phyloP scores from a whole-genome alignment of 768 basidiomycete species.

The Floccularia luteovirens region DNA sequence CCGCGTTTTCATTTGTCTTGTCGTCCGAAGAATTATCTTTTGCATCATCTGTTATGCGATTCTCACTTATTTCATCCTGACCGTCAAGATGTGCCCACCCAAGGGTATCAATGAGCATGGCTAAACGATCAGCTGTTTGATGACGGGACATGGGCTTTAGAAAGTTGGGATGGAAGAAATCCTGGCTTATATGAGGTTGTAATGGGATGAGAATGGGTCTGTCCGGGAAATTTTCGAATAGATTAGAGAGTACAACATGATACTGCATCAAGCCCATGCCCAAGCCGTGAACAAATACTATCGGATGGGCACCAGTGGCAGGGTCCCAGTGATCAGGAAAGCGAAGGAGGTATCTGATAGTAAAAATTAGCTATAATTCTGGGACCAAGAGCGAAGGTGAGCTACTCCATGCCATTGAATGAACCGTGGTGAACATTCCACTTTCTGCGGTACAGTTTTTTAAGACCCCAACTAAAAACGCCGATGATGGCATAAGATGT shows the following conservation, averaged over 20 bases:
- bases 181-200: slow-evolving; percentile 83
- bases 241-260: slow-evolving; percentile 45
- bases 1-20: slow-evolving; percentile 19
- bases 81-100: slow-evolving; percentile 48
- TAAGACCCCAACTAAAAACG: slow-evolving; percentile 38
- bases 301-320: slow-evolving; percentile 48
- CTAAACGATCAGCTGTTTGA: slow-evolving; percentile 51
- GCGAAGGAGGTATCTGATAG: slow-evolving; percentile 62
- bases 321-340: slow-evolving; percentile 63
- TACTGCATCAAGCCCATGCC: slow-evolving; percentile 80
- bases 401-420: slow-evolving; percentile 67
- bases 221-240: slow-evolving; percentile 48
- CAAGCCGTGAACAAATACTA: slow-evolving; percentile 85
- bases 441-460: slow-evolving; percentile 30
- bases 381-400: background rate
- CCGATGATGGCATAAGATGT: slow-evolving; percentile 51
- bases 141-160: slow-evolving; percentile 61
- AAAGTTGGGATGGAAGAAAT: slow-evolving; percentile 71
- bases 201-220: slow-evolving; percentile 70
- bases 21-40: slow-evolving; percentile 13
- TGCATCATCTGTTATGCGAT: no score
- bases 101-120: slow-evolving; percentile 46
- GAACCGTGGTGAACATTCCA: slow-evolving; percentile 36
- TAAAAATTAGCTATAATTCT: slow-evolving; percentile 2
- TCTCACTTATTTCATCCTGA: no score